Evolutionary conservation across 1,284 basidiomycete genomes (phyloP).

Genomic region (Leccinum huronense): DNA sequence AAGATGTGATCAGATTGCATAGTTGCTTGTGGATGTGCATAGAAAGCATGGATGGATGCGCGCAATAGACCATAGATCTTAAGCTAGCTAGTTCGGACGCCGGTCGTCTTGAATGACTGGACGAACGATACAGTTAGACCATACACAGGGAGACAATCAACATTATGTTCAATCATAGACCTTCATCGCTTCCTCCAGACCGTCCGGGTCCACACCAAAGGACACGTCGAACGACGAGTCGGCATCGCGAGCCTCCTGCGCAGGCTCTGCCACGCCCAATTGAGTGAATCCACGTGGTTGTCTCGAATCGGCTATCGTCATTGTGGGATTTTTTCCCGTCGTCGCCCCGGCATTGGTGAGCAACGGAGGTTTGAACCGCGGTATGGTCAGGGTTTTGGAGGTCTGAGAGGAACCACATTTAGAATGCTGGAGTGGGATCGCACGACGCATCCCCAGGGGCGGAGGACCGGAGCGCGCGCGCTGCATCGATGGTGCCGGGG

Average conservation of each 20-base stretch:
- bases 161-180: constrained; percentile 27
- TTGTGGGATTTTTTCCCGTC: constrained; percentile 7
- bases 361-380: constrained; percentile 33
- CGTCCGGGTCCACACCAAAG: constrained; percentile 32
- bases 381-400: constrained; percentile 21
- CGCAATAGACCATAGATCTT: not conserved
- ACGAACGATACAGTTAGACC: not conserved
- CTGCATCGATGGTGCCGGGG: constrained; percentile 15
- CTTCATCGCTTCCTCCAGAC: constrained; percentile 33
- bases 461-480: constrained; percentile 24
- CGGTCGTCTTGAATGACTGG: not conserved
- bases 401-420: constrained; percentile 26
- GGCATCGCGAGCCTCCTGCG: constrained; percentile 15
- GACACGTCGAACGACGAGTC: constrained; percentile 36
- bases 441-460: constrained; percentile 32
- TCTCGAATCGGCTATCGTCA: not conserved
- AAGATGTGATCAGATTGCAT: not conserved
- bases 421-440: constrained; percentile 18
- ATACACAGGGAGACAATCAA: not conserved
- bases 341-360: constrained; percentile 12
- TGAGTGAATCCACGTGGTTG: not conserved
- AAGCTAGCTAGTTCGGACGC: not conserved
- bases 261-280: not conserved
- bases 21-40: not conserved
- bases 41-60: not conserved